Percentiles rank a stretch among this genome's conserved stretches.
phyloP scores from a whole-genome alignment of 78 protist species.

The Dictyostelium brefeldianum region DNA sequence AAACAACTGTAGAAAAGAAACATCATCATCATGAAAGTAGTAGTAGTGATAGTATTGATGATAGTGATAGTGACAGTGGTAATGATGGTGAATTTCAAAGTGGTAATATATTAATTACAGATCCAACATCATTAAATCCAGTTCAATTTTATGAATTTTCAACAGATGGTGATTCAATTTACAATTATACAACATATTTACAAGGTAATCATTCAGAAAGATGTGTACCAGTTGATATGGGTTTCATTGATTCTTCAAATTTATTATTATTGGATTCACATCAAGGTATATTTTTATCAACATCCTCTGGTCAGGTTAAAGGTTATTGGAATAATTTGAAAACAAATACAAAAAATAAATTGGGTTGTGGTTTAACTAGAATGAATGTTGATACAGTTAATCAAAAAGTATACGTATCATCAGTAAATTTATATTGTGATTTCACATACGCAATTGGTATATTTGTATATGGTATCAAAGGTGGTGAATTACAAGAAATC shows the following conservation, averaged over 20 bases:
- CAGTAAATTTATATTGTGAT: slow-evolving; percentile 43
- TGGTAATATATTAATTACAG: slow-evolving; percentile 53
- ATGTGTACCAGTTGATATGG: slow-evolving; percentile 64
- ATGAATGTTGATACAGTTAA: slow-evolving; percentile 46
- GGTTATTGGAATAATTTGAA: slow-evolving; percentile 32
- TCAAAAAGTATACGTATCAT: slow-evolving; percentile 19
- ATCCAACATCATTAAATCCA: slow-evolving; percentile 48
- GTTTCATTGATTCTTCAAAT: slow-evolving; percentile 25
- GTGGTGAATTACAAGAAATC: background rate
- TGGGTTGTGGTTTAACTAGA: slow-evolving; percentile 38
- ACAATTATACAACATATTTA: slow-evolving; percentile 42
- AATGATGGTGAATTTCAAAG: background rate
- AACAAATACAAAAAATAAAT: background rate
- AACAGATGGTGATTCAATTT: slow-evolving; percentile 12
- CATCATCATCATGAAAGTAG: slow-evolving; percentile 17
- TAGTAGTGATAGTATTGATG: background rate
- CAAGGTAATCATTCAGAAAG: background rate
- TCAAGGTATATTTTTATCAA: slow-evolving; percentile 50
- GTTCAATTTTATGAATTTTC: slow-evolving; percentile 4
- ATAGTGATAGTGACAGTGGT: background rate
- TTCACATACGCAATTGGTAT: slow-evolving; percentile 19
- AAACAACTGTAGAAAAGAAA: background rate
- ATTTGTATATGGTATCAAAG: slow-evolving; percentile 48
- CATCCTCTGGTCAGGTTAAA: slow-evolving; percentile 15
- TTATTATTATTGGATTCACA: slow-evolving; percentile 49